Evolutionary conservation across 768 basidiomycete genomes (phyloP), one percentile per base, ranked within the genome.

Genomic region (Phanerodontia chrysosporium): DNA sequence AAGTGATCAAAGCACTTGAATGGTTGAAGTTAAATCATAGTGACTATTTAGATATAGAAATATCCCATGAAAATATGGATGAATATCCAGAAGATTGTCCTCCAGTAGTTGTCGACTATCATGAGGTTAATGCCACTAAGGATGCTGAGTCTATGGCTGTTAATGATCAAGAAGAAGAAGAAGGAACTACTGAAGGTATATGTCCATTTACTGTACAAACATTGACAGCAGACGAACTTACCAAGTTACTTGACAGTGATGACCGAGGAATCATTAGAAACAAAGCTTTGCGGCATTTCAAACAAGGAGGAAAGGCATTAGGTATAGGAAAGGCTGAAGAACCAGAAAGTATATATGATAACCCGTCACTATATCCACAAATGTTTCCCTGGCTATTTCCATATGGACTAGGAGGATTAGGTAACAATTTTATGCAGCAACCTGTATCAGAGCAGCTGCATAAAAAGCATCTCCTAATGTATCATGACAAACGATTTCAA

Each of bases 301-400:
- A 70, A 28, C 28, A 52, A n/a, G 60, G 55, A 3, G 69, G 71
- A 0, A 67, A 64, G 16, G 57, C 68, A 0, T 59, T 78, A 1
- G 70, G 60, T 1, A 61, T 74, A 1, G 72, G 72, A 0, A 72
- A 72, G 48, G 58, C 60, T 6, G 35, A 46, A 6, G 49, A 59
- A 1, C 62, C 69, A 25, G 61, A 73, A 44, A 68, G 67, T 12
- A 67, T 73, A 24, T 76, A 67, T 35, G 52, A 72, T 14, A 75
- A 77, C 59, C 69, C 69, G 3, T 57, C 66, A 2, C 55, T 74
- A 0, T 76, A 73, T 62, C 73, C 76, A 2, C 61, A 67, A 16
- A 72, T 72, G 70, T 75, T 73, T 63, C 74, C 74, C 0, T 77
- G 75, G 73, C 57, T 76, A 0, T 78, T 74, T 60, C 76, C 75